These are phyloP conservation scores for Rubroboletus pulcherrimus DNA, from an alignment of 768 basidiomycete genomes.

Conservation along the genomic window DNA sequence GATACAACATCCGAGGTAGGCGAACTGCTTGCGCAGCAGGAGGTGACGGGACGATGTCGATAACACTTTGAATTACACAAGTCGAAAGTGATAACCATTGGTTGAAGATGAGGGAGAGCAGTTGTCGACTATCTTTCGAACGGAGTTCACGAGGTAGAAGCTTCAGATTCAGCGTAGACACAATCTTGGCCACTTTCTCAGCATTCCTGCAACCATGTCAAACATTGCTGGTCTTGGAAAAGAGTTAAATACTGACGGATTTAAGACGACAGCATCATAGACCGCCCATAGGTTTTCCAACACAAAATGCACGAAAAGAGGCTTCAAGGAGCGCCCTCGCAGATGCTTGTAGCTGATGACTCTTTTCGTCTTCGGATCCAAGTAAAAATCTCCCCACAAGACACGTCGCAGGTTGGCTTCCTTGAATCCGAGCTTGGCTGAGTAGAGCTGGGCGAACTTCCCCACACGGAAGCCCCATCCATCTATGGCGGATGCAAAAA, in stretches of 20 bases:
- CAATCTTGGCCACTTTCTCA: slow-evolving; percentile 87
- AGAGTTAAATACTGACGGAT: slow-evolving; percentile 64
- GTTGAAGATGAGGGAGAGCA: slow-evolving; percentile 83
- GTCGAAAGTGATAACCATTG: slow-evolving; percentile 97
- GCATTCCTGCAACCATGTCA: slow-evolving; percentile 58
- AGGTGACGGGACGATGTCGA: slow-evolving; percentile 93
- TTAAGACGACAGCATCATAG: slow-evolving; percentile 83
- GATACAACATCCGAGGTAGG: slow-evolving; percentile 90
- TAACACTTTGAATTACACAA: slow-evolving; percentile 84
- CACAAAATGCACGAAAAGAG: slow-evolving; percentile 95
- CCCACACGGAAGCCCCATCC: slow-evolving; percentile 97
- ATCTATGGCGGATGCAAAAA: slow-evolving; percentile 94
- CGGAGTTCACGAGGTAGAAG: slow-evolving; percentile 86
- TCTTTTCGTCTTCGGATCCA: slow-evolving; percentile 93
- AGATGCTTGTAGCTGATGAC: slow-evolving; percentile 91
- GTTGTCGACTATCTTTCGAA: slow-evolving; percentile 82
- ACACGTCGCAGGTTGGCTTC: slow-evolving; percentile 82
- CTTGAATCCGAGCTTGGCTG: slow-evolving; percentile 84
- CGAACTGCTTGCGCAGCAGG: slow-evolving; percentile 74
- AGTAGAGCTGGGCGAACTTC: slow-evolving; percentile 91
- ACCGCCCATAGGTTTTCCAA: slow-evolving; percentile 97
- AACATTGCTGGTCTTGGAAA: not conserved
- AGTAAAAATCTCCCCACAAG: slow-evolving; percentile 96
- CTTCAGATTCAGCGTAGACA: slow-evolving; percentile 75
- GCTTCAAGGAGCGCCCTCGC: slow-evolving; percentile 82